phyloP scores from a whole-genome alignment of 352 stramenopile genomes.

The Pythium grandisporangium region DNA sequence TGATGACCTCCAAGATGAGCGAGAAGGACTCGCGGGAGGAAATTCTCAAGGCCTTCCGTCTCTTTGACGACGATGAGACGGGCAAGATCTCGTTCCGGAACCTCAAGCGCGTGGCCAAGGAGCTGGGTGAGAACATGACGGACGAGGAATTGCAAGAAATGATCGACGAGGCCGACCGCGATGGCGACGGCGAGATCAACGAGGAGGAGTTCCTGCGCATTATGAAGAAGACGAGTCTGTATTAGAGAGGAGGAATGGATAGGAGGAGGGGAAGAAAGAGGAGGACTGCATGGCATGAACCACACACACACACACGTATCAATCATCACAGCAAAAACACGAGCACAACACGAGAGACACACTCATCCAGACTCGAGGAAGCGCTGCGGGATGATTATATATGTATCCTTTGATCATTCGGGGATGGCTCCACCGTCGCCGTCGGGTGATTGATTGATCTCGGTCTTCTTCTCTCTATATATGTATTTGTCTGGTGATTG shows the following conservation, averaged over 20 bases:
- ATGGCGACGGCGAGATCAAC: slow-evolving; percentile 95
- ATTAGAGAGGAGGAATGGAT: slow-evolving; percentile 21
- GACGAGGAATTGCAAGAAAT: slow-evolving; percentile 97
- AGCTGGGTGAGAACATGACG: slow-evolving; percentile 96
- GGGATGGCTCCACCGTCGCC: too few species aligned
- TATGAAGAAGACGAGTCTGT: slow-evolving; percentile 95
- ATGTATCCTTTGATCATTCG: too few species aligned
- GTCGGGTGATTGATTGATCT: too few species aligned
- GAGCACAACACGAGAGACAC: too few species aligned
- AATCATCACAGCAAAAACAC: too few species aligned
- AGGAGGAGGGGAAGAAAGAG: neutral
- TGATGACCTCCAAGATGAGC: slow-evolving; percentile 97
- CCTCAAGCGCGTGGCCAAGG: slow-evolving; percentile 95
- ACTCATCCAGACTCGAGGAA: too few species aligned
- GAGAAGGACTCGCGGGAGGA: slow-evolving; percentile 95
- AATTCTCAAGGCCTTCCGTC: slow-evolving; percentile 96
- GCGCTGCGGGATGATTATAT: too few species aligned
- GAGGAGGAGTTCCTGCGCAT: slow-evolving; percentile 95
- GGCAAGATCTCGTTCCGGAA: slow-evolving; percentile 96
- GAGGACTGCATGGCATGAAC: too few species aligned
- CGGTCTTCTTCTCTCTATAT: too few species aligned
- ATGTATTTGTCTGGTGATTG: too few species aligned
- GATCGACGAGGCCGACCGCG: slow-evolving; percentile 95
- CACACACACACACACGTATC: too few species aligned
- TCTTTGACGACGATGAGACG: slow-evolving; percentile 97